Evolutionary conservation across 352 stramenopile species (phyloP).

Genomic region (Blastocystis sp.): DNA sequence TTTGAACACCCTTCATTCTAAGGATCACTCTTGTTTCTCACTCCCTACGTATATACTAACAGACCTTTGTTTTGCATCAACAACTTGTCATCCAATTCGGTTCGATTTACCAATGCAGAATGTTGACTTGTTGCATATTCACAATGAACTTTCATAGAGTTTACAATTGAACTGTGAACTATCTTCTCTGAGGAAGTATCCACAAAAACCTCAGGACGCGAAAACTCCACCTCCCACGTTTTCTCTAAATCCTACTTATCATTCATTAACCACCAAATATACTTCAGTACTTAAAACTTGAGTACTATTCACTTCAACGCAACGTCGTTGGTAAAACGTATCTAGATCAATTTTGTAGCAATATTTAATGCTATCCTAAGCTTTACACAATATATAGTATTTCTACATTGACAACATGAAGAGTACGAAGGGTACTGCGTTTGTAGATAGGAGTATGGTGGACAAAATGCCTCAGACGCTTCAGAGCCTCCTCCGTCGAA

Average conservation of each 20-base stretch:
- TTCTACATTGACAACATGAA: neutral
- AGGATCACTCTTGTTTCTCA: neutral
- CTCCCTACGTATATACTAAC: conserved; percentile 5
- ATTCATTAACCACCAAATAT: neutral
- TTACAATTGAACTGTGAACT: neutral
- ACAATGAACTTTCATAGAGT: neutral
- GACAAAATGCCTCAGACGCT: neutral
- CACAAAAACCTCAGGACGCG: neutral
- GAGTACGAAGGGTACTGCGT: neutral
- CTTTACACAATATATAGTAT: neutral
- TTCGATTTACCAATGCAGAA: neutral
- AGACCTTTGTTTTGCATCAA: neutral
- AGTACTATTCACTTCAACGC: neutral
- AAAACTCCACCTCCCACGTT: neutral
- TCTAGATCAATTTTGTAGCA: conserved; percentile 37
- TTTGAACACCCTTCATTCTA: neutral
- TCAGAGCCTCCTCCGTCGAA: neutral
- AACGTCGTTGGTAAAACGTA: neutral
- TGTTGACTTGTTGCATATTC: neutral
- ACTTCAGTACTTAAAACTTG: no score
- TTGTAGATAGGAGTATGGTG: neutral
- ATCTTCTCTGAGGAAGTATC: neutral
- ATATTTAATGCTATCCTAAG: conserved; percentile 15
- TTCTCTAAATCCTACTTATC: neutral
- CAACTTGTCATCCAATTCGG: neutral